These are phyloP conservation scores for Fistulinella prunicolor DNA, from an alignment of 768 basidiomycete genomes.

Conservation along the genomic window DNA sequence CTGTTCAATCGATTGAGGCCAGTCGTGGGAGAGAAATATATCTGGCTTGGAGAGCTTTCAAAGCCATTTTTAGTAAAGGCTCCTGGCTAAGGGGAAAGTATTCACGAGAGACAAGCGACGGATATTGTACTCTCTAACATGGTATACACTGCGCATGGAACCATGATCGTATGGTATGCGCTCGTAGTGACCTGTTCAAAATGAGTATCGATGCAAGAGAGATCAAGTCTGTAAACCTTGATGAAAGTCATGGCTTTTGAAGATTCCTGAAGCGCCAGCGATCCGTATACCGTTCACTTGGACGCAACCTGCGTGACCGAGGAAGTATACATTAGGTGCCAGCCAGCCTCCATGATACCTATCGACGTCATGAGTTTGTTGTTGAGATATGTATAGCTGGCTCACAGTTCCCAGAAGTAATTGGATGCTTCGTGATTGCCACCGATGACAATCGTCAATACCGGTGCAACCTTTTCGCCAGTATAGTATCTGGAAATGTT, in stretches of 20 bases:
- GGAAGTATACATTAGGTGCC: conserved; percentile 94
- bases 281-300: conserved; percentile 86
- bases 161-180: conserved; percentile 72
- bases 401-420: conserved; percentile 94
- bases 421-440: conserved; percentile 98
- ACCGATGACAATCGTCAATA: conserved; percentile 91
- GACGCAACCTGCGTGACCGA: conserved; percentile 88
- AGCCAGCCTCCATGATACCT: conserved; percentile 98
- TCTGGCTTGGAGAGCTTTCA: conserved; percentile 55
- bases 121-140: conserved; percentile 84
- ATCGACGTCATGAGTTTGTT: conserved; percentile 4
- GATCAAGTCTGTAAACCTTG: conserved; percentile 43
- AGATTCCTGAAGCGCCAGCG: conserved; percentile 91
- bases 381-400: conserved; percentile 4
- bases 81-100: neutral
- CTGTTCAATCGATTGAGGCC: conserved; percentile 84
- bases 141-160: conserved; percentile 82
- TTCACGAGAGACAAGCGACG: conserved; percentile 71
- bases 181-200: conserved; percentile 68
- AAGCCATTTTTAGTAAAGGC: neutral
- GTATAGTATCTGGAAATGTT: conserved; percentile 70
- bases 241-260: conserved; percentile 71
- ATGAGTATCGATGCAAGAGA: conserved; percentile 3
- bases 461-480: conserved; percentile 74
- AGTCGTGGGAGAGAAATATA: conserved; percentile 95